Base-by-base conservation (phyloP, 768 basidiomycete species). In the Mycena galericulata region DNA sequence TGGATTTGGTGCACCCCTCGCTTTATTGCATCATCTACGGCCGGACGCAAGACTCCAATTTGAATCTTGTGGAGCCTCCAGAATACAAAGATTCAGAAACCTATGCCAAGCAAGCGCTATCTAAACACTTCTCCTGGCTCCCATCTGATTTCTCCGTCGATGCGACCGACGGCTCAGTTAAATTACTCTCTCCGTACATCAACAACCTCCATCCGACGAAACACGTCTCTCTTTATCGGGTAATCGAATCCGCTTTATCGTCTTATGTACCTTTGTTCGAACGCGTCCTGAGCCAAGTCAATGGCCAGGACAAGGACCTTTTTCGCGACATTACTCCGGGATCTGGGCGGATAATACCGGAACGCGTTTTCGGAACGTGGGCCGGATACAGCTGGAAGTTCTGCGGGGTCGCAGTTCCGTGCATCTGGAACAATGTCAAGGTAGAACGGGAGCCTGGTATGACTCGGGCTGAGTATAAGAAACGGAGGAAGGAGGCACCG, bases 1-100 rank as follows among this genome's bases (percentile, higher is more conserved):
- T 83, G 43, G 84, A 86, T 63, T 76, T 86, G 26, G 81, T 86
- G 0, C 82, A 87, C 56, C 85, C 85, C 38, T 82, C 84, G 1
- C 76, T 85, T 0, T 86, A 78, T 68, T 79, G 79, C 36, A 65
- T 85, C 0, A 75, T 81, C 9, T 84, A 84, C 61, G 80, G 77
- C 11, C 75, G 74, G 24, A 79, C 78, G 1, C 61, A 70, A 38
- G 11, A 30, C 20, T 34, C 43, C 12, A 34, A 45, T 17, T 36
- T 32, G 22, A 54, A 50, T 6, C n/a, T 12, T 27, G 7, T 29
- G 26, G 22, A 20, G n/a, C 41, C 59, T 5, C 38, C 62, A 1
- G 40, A 22, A 47, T 34, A 27, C 36, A 29, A 24, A 1, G 47
- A 1, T 18, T 54, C 58, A 12, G 26, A 22, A 1, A 20, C 32